Evolutionary conservation across 306 rosid species (phyloP), one percentile per base, ranked within the genome.

Genomic region (Acacia confusa): DNA sequence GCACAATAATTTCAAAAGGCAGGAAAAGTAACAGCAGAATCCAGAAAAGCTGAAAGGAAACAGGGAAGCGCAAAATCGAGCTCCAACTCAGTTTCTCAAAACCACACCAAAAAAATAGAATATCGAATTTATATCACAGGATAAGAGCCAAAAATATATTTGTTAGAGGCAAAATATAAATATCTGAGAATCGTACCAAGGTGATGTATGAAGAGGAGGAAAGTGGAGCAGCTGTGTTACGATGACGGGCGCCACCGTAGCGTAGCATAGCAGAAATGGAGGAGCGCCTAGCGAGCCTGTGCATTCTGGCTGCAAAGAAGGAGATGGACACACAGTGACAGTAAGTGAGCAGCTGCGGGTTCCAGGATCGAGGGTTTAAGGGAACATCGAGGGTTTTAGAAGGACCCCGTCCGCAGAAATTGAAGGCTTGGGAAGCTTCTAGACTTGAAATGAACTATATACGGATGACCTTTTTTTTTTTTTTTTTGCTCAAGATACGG

Each of bases 261-360:
- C 95, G 94, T 32, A 92, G 86, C 17, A 86, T 11, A 64, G 91
- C 44, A 38, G 92, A 82, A 86, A 88, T 82, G 22, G 98, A 80
- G 71, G 76, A 90, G 77, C 97, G 97, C 36, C 90, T 76, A 19
- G 94, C 70, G 63, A 92, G 92, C 66, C 90, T 84, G 80, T 95
- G 91, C 98, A 95, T 95, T 1, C 28, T 84, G 81, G 5, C 36
- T 14, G 20, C 22, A 32, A 44, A 57, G 32, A 30, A 1, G 19
- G 68, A 48, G 45, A 40, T 43, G 36, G 22, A 27, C 15, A 25
- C 36, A 44, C 19, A 47, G 53, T 7, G 12, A 53, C 9, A 72
- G 75, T 60, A 41, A 38, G 28, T 2, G 15, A 2, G 36, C 2
- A 15, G 55, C 68, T 4, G 65, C 1, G 17, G 38, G 64, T 34